Evolutionary conservation across 148 eudicot species (phyloP).

Genomic region (Nepenthes mirabilis): DNA sequence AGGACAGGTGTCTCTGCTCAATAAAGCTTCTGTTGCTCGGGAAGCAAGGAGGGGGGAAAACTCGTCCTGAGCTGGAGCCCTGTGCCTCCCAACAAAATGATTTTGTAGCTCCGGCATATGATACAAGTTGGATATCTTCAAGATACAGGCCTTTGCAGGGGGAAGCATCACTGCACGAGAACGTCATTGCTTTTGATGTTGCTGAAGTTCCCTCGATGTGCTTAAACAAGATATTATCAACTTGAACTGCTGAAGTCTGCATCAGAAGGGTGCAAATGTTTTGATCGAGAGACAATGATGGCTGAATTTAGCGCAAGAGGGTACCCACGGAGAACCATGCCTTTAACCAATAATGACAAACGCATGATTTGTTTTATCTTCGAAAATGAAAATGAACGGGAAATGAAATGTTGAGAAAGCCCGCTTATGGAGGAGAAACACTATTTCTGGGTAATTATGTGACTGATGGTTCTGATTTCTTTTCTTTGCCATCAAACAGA

Average conservation of each 20-base stretch:
- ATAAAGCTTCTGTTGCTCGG: slow-evolving; percentile 12
- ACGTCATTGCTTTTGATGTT: slow-evolving; percentile 56
- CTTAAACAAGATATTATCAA: slow-evolving; percentile 43
- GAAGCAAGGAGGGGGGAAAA: slow-evolving; percentile 63
- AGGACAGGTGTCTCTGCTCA: slow-evolving; percentile 7
- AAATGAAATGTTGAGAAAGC: no score
- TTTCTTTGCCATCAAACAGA: no score
- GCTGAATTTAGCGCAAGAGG: no score
- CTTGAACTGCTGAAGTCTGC: slow-evolving; percentile 62
- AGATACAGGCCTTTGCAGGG: slow-evolving; percentile 62
- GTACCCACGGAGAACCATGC: no score
- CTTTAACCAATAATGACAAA: no score
- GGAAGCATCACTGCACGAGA: slow-evolving; percentile 67
- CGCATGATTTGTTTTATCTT: no score
- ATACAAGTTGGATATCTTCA: slow-evolving; percentile 52
- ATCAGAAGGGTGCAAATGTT: background rate
- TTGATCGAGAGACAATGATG: background rate
- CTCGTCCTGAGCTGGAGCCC: slow-evolving; percentile 52
- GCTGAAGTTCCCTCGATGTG: slow-evolving; percentile 77
- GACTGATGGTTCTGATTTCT: no score
- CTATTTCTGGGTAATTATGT: no score
- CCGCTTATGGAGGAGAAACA: no score
- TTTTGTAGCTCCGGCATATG: slow-evolving; percentile 23
- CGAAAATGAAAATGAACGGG: no score
- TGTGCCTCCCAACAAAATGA: slow-evolving; percentile 87